phyloP scores from a whole-genome alignment of 2,329 filamentous ascomycete genomes.

The Calycina herbarum region DNA sequence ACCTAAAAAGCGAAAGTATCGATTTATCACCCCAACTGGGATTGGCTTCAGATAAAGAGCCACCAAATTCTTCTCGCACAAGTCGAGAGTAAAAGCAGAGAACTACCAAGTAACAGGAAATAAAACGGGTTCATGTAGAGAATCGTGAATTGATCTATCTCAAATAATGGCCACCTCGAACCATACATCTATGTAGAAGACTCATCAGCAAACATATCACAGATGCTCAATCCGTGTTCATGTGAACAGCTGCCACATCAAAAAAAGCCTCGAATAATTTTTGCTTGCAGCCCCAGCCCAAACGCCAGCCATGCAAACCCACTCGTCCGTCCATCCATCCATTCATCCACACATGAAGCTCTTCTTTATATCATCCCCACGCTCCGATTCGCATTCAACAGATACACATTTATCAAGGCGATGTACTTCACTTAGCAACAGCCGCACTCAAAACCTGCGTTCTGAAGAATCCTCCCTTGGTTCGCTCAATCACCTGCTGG shows the following conservation, averaged over 20 bases:
- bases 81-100: not conserved
- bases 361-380: conserved; percentile 13
- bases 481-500: conserved; percentile 98
- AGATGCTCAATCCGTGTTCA: not conserved
- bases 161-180: not conserved
- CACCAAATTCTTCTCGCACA: not conserved
- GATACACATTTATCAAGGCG: not conserved
- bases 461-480: conserved; percentile 97
- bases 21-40: too few relatives aligned
- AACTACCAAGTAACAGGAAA: not conserved
- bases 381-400: conserved; percentile 4
- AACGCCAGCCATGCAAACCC: conserved; percentile 26
- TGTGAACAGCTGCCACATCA: conserved; percentile 3
- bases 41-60: too few relatives aligned
- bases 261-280: conserved; percentile 6
- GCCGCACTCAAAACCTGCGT: conserved; percentile 80
- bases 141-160: conserved; percentile 7
- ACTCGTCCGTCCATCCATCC: conserved; percentile 8
- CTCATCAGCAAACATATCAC: not conserved
- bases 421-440: conserved; percentile 37
- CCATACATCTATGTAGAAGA: conserved; percentile 3
- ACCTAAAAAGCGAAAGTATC: too few relatives aligned
- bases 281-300: conserved; percentile 18
- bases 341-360: not conserved
- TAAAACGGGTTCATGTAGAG: not conserved